Conservation (phyloP, 768 basidiomycete genomes). For the Pulveroboletus sp. region DNA sequence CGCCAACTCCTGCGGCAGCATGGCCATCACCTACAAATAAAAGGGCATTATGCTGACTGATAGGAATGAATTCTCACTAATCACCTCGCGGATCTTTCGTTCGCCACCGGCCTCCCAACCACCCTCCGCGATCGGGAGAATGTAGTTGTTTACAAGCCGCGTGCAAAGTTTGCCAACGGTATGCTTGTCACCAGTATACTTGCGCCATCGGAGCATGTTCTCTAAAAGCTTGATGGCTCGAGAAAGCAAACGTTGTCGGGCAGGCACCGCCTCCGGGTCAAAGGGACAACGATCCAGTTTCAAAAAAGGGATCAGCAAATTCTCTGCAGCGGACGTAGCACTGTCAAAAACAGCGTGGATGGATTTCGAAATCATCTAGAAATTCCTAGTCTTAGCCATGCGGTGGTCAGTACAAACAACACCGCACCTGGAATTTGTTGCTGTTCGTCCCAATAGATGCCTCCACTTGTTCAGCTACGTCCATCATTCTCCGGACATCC, state of each 20-base stretch:
- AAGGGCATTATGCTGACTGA: slow-evolving; percentile 4
- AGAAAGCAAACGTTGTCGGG: slow-evolving; percentile 64
- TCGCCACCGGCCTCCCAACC: slow-evolving; percentile 90
- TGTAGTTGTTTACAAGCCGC: slow-evolving; percentile 52
- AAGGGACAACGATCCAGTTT: slow-evolving; percentile 47
- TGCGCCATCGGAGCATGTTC: slow-evolving; percentile 74
- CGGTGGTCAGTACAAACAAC: neutral
- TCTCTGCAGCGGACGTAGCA: slow-evolving; percentile 49
- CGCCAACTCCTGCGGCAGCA: slow-evolving; percentile 25
- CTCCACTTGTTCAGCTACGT: slow-evolving; percentile 79
- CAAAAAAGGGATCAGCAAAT: slow-evolving; percentile 47
- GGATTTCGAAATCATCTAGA: slow-evolving; percentile 55
- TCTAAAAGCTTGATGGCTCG: slow-evolving; percentile 66
- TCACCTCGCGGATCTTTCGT: slow-evolving; percentile 56
- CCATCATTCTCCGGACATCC: slow-evolving; percentile 58
- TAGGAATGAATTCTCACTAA: slow-evolving; percentile 9
- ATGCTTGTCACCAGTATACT: slow-evolving; percentile 58
- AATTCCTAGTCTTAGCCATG: slow-evolving; percentile 9
- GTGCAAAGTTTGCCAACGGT: slow-evolving; percentile 51
- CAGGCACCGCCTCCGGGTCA: slow-evolving; percentile 69
- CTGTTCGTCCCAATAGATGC: slow-evolving; percentile 62
- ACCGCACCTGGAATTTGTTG: slow-evolving; percentile 57
- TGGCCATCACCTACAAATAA: slow-evolving; percentile 18
- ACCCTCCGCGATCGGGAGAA: slow-evolving; percentile 62
- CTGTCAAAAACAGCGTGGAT: slow-evolving; percentile 48